Conservation (phyloP, 495 filamentous ascomycete genomes). For the Hypomontagnella monticulosa region DNA sequence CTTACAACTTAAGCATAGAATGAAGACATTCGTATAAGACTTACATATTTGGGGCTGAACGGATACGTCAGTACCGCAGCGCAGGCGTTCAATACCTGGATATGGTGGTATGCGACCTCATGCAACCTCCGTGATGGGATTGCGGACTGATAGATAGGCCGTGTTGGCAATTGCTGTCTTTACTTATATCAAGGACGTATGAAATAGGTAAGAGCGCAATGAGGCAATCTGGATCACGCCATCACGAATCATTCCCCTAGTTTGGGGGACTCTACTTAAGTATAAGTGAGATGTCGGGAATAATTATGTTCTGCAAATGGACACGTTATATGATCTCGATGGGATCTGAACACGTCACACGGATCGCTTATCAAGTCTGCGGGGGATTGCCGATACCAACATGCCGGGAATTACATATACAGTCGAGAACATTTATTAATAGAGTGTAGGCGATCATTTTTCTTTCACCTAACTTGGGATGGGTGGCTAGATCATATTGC, state of each 20-base stretch:
- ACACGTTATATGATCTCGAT: constrained; percentile 29
- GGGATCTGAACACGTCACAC: constrained; percentile 30
- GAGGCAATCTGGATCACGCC: too few species aligned
- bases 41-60: not conserved
- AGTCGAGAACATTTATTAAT: constrained; percentile 5
- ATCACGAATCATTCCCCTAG: too few species aligned
- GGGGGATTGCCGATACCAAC: constrained; percentile 12
- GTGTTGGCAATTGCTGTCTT: too few species aligned
- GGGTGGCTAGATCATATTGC: too few species aligned
- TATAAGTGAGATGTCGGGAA: not conserved
- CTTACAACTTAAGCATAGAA: not conserved
- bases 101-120: not conserved
- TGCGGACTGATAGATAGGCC: not conserved
- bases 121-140: too few species aligned
- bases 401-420: not conserved
- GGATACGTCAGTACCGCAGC: not conserved
- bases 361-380: constrained; percentile 5
- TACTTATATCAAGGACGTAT: too few species aligned
- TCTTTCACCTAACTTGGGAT: too few species aligned
- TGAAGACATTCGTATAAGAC: not conserved
- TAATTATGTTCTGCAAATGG: constrained; percentile 16
- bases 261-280: not conserved
- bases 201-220: too few species aligned
- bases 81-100: not conserved
- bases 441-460: not conserved